Conservation (phyloP, 1,284 basidiomycete genomes). For the Heterobasidion parviporum region DNA sequence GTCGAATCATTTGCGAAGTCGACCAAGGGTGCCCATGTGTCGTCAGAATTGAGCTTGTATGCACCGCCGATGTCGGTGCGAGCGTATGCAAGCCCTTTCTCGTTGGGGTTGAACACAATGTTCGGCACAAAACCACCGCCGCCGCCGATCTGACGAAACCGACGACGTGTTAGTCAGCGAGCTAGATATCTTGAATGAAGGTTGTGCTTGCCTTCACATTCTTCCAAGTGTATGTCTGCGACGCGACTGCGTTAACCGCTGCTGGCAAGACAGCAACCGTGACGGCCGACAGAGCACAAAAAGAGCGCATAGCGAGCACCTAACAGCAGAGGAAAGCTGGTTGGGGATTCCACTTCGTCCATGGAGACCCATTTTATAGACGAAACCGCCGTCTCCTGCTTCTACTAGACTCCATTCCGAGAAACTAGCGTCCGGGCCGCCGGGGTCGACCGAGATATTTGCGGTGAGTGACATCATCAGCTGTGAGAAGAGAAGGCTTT, state of each 20-base stretch:
- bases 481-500: neutral
- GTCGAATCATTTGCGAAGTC: slow-evolving; percentile 47
- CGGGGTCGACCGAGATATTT: neutral
- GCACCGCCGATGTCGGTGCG: slow-evolving; percentile 63
- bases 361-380: neutral
- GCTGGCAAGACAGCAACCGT: neutral
- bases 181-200: too few relatives aligned
- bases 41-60: slow-evolving; percentile 53
- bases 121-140: slow-evolving; percentile 46
- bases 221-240: slow-evolving; percentile 52
- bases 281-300: neutral
- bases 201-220: slow-evolving; percentile 35
- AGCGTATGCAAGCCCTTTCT: slow-evolving; percentile 53
- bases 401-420: neutral
- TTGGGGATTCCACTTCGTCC: neutral
- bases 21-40: slow-evolving; percentile 51
- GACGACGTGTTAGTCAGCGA: too few relatives aligned
- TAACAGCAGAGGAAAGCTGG: neutral
- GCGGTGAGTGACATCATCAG: neutral
- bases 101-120: slow-evolving; percentile 46
- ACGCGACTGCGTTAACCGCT: slow-evolving; percentile 27
- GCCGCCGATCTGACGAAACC: slow-evolving; percentile 28
- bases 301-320: neutral
- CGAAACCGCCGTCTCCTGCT: neutral
- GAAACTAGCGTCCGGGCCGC: neutral